Conservation (phyloP, 2,329 filamentous ascomycete species). For the Madurella mycetomatis region DNA sequence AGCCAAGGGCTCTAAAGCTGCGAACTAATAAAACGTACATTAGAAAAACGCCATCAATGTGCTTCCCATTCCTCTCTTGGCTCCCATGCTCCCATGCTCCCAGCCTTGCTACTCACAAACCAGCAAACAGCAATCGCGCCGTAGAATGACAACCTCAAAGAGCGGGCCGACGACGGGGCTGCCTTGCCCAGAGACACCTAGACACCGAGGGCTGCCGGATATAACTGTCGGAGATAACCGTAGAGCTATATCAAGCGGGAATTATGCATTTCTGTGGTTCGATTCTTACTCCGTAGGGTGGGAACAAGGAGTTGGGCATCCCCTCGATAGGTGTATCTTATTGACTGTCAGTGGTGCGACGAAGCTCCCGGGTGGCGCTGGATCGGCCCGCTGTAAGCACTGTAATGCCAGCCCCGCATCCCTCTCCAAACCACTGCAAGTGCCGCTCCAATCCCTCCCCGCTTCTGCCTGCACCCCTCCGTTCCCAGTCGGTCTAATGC, state of each 20-base stretch:
- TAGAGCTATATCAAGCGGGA: background rate
- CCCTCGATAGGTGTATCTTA: background rate
- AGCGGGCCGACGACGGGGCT: no score
- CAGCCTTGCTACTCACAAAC: no score
- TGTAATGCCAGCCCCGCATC: background rate
- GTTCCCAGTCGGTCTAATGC: no score
- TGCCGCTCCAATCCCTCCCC: background rate
- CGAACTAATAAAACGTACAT: no score
- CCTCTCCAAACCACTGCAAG: background rate
- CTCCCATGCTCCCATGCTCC: no score
- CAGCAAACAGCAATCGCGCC: no score
- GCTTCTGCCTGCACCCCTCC: background rate
- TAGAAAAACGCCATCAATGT: no score
- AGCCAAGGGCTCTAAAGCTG: no score
- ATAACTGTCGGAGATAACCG: background rate
- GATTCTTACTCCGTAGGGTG: background rate
- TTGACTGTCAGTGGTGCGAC: background rate
- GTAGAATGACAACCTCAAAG: no score
- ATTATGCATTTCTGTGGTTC: background rate
- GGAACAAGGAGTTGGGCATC: background rate
- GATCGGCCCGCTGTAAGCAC: conserved; percentile 4
- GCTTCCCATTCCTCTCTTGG: no score
- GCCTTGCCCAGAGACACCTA: no score
- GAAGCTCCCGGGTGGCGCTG: conserved; percentile 5
- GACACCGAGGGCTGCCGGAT: no score